Conservation (phyloP, 1,284 basidiomycete species). For the Paramarasmius palmivorus region DNA sequence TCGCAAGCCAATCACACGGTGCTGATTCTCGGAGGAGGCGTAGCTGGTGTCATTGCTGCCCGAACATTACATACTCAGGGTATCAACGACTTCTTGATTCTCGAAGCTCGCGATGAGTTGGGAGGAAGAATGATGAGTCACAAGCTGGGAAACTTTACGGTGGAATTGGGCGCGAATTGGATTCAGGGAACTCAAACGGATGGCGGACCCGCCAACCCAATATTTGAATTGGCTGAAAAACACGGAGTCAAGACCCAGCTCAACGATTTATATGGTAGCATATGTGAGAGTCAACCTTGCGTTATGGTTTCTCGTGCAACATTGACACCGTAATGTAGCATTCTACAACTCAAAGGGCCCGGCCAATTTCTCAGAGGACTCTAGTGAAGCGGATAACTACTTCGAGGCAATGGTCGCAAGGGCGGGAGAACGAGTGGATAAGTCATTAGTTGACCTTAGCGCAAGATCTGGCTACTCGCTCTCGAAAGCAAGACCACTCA, state of each 20-base stretch:
- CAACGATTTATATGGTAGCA: constrained; percentile 47
- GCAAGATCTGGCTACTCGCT: constrained; percentile 50
- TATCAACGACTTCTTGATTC: constrained; percentile 58
- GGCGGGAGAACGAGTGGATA: constrained; percentile 42
- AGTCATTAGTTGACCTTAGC: constrained; percentile 47
- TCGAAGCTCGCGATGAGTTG: constrained; percentile 60
- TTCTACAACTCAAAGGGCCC: constrained; percentile 52
- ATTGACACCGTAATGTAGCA: constrained; percentile 29
- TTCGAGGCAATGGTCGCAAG: constrained; percentile 40
- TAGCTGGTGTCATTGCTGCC: constrained; percentile 67
- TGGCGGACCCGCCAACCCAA: constrained; percentile 57
- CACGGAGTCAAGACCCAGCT: constrained; percentile 49
- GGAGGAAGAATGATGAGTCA: constrained; percentile 61
- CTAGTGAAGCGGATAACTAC: constrained; percentile 40
- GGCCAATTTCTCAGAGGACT: constrained; percentile 44
- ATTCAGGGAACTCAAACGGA: constrained; percentile 62
- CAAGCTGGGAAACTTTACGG: constrained; percentile 43
- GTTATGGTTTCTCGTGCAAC: neutral
- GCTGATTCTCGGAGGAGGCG: constrained; percentile 56
- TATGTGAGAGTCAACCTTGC: constrained; percentile 43
- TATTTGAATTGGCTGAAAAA: constrained; percentile 59
- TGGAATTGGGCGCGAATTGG: constrained; percentile 74
- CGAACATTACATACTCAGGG: constrained; percentile 57
- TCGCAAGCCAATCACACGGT: constrained; percentile 18
- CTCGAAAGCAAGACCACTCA: constrained; percentile 41